phyloP scores from a whole-genome alignment of 169 alveolate species.

The Cryptosporidium baileyi region DNA sequence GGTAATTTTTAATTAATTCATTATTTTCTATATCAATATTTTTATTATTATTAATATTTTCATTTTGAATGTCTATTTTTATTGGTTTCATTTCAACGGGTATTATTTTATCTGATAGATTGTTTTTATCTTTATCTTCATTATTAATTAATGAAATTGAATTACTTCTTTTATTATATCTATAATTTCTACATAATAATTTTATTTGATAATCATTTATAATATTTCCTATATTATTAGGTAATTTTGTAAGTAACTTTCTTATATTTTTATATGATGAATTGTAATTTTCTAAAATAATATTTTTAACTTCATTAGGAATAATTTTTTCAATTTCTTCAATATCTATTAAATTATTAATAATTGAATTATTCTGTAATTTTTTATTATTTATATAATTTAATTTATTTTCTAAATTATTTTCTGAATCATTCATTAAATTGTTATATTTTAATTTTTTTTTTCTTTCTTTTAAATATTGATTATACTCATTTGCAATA shows the following conservation, averaged over 20 bases:
- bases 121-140: background rate
- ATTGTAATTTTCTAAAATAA: constrained; percentile 49
- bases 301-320: constrained; percentile 11
- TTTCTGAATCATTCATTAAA: background rate
- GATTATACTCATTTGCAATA: constrained; percentile 4
- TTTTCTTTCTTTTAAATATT: constrained; percentile 12
- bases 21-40: background rate
- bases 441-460: background rate
- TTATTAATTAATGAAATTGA: background rate
- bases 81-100: background rate
- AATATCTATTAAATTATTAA: constrained; percentile 36
- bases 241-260: constrained; percentile 25
- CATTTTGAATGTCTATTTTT: no score
- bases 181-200: constrained; percentile 34
- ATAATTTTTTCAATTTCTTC: constrained; percentile 35
- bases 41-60: background rate
- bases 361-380: background rate
- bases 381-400: background rate
- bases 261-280: constrained; percentile 18
- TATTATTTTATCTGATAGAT: background rate
- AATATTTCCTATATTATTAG: constrained; percentile 15
- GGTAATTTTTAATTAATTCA: background rate
- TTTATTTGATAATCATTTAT: constrained; percentile 41
- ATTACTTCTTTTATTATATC: constrained; percentile 16
- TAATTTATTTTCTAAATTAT: background rate